These are phyloP conservation scores for Venturiaceae sp. DNA, from an alignment of 2,329 filamentous ascomycete species.

Conservation along the genomic window DNA sequence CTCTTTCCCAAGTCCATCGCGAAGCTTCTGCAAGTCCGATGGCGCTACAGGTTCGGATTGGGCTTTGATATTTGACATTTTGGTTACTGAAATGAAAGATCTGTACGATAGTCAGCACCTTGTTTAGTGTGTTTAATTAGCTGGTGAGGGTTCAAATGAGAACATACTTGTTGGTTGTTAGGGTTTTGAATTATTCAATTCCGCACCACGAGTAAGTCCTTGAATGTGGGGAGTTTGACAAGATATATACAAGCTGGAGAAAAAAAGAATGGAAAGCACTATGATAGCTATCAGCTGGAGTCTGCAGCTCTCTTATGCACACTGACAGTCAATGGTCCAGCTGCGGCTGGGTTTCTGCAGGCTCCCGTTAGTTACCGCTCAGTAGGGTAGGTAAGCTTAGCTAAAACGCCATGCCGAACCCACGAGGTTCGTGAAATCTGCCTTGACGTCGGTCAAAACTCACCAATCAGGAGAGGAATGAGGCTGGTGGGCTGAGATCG, in stretches of 20 bases:
- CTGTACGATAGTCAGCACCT: not conserved
- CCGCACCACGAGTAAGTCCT: not conserved
- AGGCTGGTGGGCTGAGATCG: not conserved
- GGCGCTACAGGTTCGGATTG: slow-evolving; percentile 5
- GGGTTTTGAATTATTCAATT: not conserved
- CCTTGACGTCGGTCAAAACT: not conserved
- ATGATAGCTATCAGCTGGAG: not conserved
- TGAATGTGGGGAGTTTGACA: not conserved
- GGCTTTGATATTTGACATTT: slow-evolving; percentile 5
- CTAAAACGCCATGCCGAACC: no score
- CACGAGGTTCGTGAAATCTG: no score
- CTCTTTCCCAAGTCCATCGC: slow-evolving; percentile 24
- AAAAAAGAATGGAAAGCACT: not conserved
- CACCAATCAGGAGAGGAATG: not conserved
- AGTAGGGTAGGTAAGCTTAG: no score
- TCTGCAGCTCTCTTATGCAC: not conserved
- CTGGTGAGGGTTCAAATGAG: not conserved
- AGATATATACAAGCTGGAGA: not conserved
- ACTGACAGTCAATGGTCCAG: not conserved
- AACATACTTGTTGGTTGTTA: not conserved
- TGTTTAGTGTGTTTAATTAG: not conserved
- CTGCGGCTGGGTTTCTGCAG: not conserved
- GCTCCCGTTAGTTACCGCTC: not conserved
- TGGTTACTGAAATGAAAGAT: not conserved
- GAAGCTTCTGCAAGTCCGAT: slow-evolving; percentile 4